Percentiles rank a stretch among this genome's conserved stretches.
These are phyloP conservation scores for Starmerella riodocensis DNA, from an alignment of 805 yeast species.

Conservation along the genomic window DNA sequence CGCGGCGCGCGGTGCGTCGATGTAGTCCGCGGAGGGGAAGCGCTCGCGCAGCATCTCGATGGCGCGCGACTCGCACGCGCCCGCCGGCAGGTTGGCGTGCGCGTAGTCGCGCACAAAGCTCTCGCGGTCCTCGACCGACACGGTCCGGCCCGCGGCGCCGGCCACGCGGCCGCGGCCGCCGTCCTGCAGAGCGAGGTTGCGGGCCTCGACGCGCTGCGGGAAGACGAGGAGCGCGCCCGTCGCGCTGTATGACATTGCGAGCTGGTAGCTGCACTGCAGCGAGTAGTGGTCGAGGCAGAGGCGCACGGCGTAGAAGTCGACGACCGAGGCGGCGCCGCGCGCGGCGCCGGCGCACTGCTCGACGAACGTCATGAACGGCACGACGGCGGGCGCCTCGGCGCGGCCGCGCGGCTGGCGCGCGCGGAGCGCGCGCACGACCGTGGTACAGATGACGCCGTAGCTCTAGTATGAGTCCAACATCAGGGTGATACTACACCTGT, in stretches of 20 bases:
- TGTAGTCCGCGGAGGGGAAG: constrained; percentile 2
- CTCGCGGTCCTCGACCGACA: not conserved
- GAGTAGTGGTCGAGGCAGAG: constrained; percentile 17
- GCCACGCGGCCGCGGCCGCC: too few species aligned
- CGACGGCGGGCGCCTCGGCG: not conserved
- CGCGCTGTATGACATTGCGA: constrained; percentile 6
- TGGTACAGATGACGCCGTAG: too few species aligned
- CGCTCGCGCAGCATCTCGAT: constrained; percentile 9
- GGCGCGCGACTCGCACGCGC: constrained; percentile 14
- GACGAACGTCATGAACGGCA: constrained; percentile 10
- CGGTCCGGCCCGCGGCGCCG: too few species aligned
- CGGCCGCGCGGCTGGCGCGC: too few species aligned
- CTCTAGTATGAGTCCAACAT: too few species aligned
- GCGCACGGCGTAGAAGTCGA: constrained; percentile 13
- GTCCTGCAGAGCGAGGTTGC: constrained; percentile 1
- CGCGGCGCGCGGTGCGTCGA: constrained; percentile 11
- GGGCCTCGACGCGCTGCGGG: constrained; percentile 6
- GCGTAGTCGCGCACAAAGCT: constrained; percentile 17
- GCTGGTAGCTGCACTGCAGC: constrained; percentile 6
- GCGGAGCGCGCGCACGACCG: too few species aligned
- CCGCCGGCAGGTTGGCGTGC: constrained; percentile 12
- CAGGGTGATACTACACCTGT: too few species aligned
- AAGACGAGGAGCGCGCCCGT: constrained; percentile 10
- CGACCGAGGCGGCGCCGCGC: constrained; percentile 2
- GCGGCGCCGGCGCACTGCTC: not conserved